Evolutionary conservation across 2,329 filamentous ascomycete species (phyloP).

Genomic region (Colletotrichum lini): DNA sequence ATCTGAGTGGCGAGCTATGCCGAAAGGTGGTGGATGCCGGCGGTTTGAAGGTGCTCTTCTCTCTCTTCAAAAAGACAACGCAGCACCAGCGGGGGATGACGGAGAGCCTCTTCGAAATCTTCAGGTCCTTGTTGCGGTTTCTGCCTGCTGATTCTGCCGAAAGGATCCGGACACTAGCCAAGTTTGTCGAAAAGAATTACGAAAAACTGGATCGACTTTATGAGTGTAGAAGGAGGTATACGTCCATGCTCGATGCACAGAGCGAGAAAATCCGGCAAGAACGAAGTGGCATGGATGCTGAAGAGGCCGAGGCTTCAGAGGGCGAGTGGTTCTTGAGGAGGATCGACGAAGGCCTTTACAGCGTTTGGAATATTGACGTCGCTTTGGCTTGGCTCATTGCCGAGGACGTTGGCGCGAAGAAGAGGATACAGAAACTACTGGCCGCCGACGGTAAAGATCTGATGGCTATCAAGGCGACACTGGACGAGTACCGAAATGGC

Average conservation of each 20-base stretch:
- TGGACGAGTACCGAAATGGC: slow-evolving; percentile 72
- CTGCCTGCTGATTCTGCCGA: slow-evolving; percentile 83
- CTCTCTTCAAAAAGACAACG: slow-evolving; percentile 85
- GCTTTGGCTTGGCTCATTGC: slow-evolving; percentile 92
- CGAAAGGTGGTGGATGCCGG: slow-evolving; percentile 84
- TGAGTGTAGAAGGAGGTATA: slow-evolving; percentile 79
- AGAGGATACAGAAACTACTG: slow-evolving; percentile 74
- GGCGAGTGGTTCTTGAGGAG: slow-evolving; percentile 81
- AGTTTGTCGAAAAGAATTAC: slow-evolving; percentile 96
- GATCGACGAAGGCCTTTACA: slow-evolving; percentile 88
- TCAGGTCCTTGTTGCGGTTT: slow-evolving; percentile 84
- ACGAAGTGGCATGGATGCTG: slow-evolving; percentile 55
- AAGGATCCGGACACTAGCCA: slow-evolving; percentile 88
- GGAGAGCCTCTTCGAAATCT: slow-evolving; percentile 84
- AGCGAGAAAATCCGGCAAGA: slow-evolving; percentile 72
- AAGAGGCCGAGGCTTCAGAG: slow-evolving; percentile 72
- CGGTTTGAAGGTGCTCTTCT: slow-evolving; percentile 88
- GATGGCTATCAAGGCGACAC: slow-evolving; percentile 72
- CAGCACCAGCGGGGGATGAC: slow-evolving; percentile 48
- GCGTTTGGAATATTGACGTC: slow-evolving; percentile 85
- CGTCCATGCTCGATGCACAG: slow-evolving; percentile 71
- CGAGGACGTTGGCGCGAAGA: slow-evolving; percentile 84
- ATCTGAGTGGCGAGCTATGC: slow-evolving; percentile 74
- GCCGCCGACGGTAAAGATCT: slow-evolving; percentile 78
- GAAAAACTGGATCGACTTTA: slow-evolving; percentile 85